A percentile compares a stretch with the other conserved stretches of the same genome.
Evolutionary conservation across 1,284 basidiomycete species (phyloP).

Genomic region (Moesziomyces parantarcticus): DNA sequence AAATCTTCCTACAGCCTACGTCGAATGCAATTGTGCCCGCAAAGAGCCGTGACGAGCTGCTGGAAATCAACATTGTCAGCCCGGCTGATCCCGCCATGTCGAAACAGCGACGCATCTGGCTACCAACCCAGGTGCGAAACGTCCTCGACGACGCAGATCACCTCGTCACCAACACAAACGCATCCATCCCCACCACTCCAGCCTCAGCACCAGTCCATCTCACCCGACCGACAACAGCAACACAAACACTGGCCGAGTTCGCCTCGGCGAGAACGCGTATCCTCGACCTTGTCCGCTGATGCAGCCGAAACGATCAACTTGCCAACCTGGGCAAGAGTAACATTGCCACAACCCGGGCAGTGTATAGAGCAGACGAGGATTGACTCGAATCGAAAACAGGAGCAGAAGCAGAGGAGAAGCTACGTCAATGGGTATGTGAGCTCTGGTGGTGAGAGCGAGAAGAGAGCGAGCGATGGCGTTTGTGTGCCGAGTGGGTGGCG

Average conservation of each 20-base stretch:
- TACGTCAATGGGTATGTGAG: conserved; percentile 22
- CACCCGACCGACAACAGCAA: no score
- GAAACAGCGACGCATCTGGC: conserved; percentile 7
- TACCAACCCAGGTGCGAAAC: conserved; percentile 21
- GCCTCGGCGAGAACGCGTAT: conserved; percentile 4
- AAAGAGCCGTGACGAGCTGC: conserved; percentile 21
- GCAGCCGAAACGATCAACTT: conserved; percentile 1
- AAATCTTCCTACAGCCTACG: conserved; percentile 30
- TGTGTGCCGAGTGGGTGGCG: conserved; percentile 8
- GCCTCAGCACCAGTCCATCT: neutral
- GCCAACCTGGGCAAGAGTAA: conserved; percentile 15
- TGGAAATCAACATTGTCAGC: conserved; percentile 29
- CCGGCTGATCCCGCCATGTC: conserved; percentile 6
- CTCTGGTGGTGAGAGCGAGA: conserved; percentile 37
- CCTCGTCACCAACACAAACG: neutral
- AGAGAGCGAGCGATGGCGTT: conserved; percentile 28
- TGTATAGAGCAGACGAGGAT: neutral
- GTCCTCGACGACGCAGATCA: conserved; percentile 30
- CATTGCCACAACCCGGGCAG: no score
- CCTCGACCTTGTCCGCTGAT: conserved; percentile 9
- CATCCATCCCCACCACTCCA: neutral
- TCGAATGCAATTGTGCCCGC: conserved; percentile 27
- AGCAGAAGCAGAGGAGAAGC: neutral
- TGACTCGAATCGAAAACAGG: conserved; percentile 1
- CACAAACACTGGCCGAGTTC: neutral